Percentiles rank a stretch among this genome's conserved stretches.
phyloP scores from a whole-genome alignment of 23 red algal species.

The Gracilaria domingensis region DNA sequence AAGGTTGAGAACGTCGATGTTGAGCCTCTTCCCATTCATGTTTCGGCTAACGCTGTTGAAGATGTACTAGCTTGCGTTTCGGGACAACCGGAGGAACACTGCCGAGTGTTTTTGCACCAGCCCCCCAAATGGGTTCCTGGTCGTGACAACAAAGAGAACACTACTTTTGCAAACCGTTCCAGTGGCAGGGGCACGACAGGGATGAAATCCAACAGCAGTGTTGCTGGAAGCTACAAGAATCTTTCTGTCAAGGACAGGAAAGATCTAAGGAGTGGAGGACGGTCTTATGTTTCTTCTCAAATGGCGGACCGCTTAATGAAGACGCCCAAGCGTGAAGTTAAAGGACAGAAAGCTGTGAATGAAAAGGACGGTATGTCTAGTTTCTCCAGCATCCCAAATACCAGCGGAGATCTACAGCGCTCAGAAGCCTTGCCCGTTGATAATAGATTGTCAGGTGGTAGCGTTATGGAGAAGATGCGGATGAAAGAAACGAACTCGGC shows the following conservation, averaged over 20 bases:
- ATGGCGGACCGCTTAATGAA: not conserved
- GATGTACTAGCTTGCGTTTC: not conserved
- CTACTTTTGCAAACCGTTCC: not conserved
- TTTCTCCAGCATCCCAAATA: not conserved
- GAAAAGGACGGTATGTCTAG: not conserved
- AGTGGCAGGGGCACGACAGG: not conserved
- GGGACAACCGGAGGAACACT: slow-evolving; percentile 5
- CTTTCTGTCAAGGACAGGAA: not conserved
- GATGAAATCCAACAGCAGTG: not conserved
- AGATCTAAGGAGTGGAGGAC: not conserved
- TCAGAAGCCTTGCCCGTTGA: too few relatives aligned
- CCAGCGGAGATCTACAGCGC: too few relatives aligned
- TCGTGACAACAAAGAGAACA: not conserved
- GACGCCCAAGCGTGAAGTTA: not conserved
- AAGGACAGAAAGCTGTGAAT: not conserved
- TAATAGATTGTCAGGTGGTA: too few relatives aligned
- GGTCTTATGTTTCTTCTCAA: not conserved
- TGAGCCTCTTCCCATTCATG: slow-evolving; percentile 20
- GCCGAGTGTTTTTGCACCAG: slow-evolving; percentile 19
- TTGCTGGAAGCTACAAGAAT: not conserved
- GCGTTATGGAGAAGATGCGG: not conserved
- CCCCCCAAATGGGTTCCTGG: slow-evolving; percentile 25
- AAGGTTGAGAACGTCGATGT: not conserved
- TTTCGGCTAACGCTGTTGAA: slow-evolving; percentile 21
- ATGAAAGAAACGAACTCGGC: not conserved